Conservation (phyloP, 1,284 basidiomycete species). For the Singerocomus rubriflavus region DNA sequence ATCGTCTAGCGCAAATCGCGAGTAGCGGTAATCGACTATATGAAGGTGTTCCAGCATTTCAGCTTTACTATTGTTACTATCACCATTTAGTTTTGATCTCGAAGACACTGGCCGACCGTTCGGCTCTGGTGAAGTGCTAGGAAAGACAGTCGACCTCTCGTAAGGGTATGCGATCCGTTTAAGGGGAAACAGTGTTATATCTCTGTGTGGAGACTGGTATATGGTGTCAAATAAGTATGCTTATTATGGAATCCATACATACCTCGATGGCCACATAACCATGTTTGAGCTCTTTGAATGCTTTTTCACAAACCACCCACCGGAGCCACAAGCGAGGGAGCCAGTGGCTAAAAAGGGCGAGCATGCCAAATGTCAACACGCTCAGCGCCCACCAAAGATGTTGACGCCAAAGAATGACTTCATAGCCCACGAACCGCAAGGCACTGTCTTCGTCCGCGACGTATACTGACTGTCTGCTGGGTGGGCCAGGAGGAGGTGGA, state of each 20-base stretch:
- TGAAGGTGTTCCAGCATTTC: conserved; percentile 52
- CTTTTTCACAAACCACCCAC: conserved; percentile 81
- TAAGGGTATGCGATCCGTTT: conserved; percentile 71
- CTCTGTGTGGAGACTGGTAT: conserved; percentile 73
- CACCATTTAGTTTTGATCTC: conserved; percentile 20
- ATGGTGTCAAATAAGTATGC: background rate
- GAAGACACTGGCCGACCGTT: conserved; percentile 24
- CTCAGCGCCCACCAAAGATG: conserved; percentile 75
- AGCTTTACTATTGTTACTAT: conserved; percentile 30
- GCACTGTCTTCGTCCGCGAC: conserved; percentile 90
- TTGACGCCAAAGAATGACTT: conserved; percentile 62
- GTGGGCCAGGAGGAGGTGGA: conserved; percentile 70
- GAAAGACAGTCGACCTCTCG: conserved; percentile 76
- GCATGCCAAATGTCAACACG: conserved; percentile 68
- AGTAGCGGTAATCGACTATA: conserved; percentile 82
- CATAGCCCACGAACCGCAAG: conserved; percentile 89
- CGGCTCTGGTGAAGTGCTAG: conserved; percentile 29
- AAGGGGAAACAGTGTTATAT: conserved; percentile 76
- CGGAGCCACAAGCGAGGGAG: conserved; percentile 87
- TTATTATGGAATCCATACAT: conserved; percentile 29
- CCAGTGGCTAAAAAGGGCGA: conserved; percentile 91
- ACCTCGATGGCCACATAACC: conserved; percentile 92
- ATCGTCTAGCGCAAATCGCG: conserved; percentile 87
- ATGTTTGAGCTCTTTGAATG: conserved; percentile 71
- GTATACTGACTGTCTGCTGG: conserved; percentile 84